Percentiles rank a stretch among this genome's conserved stretches.
phyloP scores from a whole-genome alignment of 2,329 filamentous ascomycete species.

The Trichoderma oligosporum region DNA sequence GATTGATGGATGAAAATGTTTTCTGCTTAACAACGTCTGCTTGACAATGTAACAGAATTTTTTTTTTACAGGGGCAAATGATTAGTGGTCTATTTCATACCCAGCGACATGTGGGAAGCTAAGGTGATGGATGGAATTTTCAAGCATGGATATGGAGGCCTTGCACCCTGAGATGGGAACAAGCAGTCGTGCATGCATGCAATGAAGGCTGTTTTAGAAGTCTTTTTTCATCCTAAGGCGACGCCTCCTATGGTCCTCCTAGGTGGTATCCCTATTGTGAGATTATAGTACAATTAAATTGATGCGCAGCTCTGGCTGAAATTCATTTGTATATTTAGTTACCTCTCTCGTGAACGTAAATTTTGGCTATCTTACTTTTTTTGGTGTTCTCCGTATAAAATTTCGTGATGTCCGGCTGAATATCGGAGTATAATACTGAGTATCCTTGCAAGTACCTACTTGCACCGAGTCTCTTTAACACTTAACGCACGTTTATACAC shows the following conservation, averaged over 20 bases:
- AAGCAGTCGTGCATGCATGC: background rate
- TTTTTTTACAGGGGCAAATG: background rate
- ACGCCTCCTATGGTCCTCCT: constrained; percentile 1
- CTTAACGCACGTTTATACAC: no score
- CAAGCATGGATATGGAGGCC: background rate
- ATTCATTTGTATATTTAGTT: background rate
- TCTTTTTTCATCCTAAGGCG: background rate
- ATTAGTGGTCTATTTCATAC: background rate
- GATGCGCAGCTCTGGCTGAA: constrained; percentile 3
- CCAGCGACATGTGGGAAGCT: background rate
- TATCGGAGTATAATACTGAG: background rate
- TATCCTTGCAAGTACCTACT: background rate
- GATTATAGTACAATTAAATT: constrained; percentile 18
- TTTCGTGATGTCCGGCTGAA: constrained; percentile 16
- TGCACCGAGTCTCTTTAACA: background rate
- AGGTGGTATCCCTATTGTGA: constrained; percentile 7
- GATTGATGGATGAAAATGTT: background rate
- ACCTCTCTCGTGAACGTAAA: no score
- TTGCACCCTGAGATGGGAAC: background rate
- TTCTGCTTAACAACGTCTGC: background rate
- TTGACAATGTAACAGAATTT: background rate
- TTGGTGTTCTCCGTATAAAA: background rate
- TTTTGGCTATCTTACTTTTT: background rate
- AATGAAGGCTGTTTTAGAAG: background rate
- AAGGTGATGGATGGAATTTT: background rate